Evolutionary conservation across 2,329 filamentous ascomycete species (phyloP).

Genomic region (Penicillium concentricum): DNA sequence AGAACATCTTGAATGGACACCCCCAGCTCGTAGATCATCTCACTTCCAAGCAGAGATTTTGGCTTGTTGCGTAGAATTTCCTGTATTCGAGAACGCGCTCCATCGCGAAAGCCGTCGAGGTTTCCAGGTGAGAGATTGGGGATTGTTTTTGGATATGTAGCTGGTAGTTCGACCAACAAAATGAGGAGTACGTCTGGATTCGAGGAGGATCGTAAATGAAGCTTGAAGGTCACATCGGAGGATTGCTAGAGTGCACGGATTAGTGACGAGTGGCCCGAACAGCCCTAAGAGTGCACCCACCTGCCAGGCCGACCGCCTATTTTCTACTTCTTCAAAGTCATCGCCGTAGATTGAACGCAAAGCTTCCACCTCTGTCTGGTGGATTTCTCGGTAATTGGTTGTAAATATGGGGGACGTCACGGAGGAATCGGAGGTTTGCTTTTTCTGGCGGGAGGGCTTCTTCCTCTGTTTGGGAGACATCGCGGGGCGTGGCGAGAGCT

Average conservation of each 20-base stretch:
- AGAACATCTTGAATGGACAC: slow-evolving; percentile 66
- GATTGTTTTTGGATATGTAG: slow-evolving; percentile 84
- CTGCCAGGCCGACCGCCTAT: slow-evolving; percentile 77
- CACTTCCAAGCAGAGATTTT: slow-evolving; percentile 61
- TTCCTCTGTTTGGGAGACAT: slow-evolving; percentile 49
- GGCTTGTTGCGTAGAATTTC: slow-evolving; percentile 68
- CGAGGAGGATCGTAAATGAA: slow-evolving; percentile 71
- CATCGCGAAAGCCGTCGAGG: slow-evolving; percentile 64
- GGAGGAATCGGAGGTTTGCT: slow-evolving; percentile 31
- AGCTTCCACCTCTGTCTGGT: slow-evolving; percentile 83
- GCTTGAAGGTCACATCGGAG: slow-evolving; percentile 74
- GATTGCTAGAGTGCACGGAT: slow-evolving; percentile 58
- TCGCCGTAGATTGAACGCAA: slow-evolving; percentile 86
- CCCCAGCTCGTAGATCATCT: slow-evolving; percentile 65
- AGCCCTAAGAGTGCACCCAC: slow-evolving; percentile 46
- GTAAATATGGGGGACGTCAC: slow-evolving; percentile 35
- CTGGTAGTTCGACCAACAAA: slow-evolving; percentile 77
- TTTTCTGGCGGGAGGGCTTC: slow-evolving; percentile 37
- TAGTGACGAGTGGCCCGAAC: slow-evolving; percentile 2
- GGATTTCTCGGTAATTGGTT: slow-evolving; percentile 75
- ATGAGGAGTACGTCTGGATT: slow-evolving; percentile 70
- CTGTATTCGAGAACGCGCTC: slow-evolving; percentile 68
- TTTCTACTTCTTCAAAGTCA: slow-evolving; percentile 75
- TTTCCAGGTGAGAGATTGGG: slow-evolving; percentile 71
- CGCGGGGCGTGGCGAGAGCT: slow-evolving; percentile 36